Conservation (phyloP, 163 green algal genomes). For the Scenedesmus sp. region DNA sequence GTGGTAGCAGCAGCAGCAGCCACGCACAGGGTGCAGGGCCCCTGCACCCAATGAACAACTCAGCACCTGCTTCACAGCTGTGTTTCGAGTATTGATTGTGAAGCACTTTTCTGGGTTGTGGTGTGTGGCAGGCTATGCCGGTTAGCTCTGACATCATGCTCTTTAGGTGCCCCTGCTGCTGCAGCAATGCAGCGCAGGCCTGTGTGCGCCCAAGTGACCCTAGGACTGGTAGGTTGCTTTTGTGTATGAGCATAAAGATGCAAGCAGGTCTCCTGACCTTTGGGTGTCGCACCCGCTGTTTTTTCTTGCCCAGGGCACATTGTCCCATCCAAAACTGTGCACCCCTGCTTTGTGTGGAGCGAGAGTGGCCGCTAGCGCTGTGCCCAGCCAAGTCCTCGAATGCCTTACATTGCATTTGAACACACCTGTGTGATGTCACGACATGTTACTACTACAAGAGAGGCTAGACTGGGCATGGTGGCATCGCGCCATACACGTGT, state of each 20-base stretch:
- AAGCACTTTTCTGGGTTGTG: conserved; percentile 4
- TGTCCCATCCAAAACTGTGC: conserved; percentile 8
- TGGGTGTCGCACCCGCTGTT: not conserved
- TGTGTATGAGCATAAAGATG: not conserved
- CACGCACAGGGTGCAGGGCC: not conserved
- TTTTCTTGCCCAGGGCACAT: not conserved
- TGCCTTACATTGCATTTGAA: not conserved
- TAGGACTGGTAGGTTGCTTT: not conserved
- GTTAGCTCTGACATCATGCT: not conserved
- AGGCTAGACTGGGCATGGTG: not conserved
- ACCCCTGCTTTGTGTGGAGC: conserved; percentile 11
- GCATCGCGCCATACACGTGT: not conserved
- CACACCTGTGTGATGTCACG: not conserved
- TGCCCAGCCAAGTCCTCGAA: not conserved
- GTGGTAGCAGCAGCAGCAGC: not conserved
- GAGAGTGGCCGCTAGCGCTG: not conserved
- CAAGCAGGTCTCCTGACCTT: conserved; percentile 12
- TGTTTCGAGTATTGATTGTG: not conserved
- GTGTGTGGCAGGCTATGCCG: not conserved
- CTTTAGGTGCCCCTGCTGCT: not conserved
- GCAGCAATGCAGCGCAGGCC: not conserved
- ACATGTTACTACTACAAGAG: not conserved
- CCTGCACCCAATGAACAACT: not conserved
- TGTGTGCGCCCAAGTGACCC: conserved; percentile 1
- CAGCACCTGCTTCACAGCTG: conserved; percentile 11